Conservation (phyloP, 129 eudicot genomes). For the Lactuca sativa region DNA sequence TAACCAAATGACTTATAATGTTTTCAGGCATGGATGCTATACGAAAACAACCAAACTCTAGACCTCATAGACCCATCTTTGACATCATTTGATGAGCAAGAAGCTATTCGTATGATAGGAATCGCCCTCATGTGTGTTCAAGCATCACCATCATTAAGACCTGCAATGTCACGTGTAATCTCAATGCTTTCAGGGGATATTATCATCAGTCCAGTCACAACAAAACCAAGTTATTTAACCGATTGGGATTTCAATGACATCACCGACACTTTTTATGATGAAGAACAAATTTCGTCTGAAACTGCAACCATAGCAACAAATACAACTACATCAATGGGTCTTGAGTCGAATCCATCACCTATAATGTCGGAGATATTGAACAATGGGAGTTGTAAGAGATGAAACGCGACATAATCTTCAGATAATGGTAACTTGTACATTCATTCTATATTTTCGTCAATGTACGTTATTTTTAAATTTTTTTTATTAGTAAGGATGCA, state of each 20-base stretch:
- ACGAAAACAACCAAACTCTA: slow-evolving; percentile 42
- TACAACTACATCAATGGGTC: slow-evolving; percentile 18
- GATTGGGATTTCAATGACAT: slow-evolving; percentile 66
- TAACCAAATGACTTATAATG: slow-evolving; percentile 12
- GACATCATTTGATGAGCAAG: slow-evolving; percentile 31
- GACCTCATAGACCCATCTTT: slow-evolving; percentile 61
- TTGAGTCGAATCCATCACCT: slow-evolving; percentile 33
- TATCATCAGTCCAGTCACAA: slow-evolving; percentile 44
- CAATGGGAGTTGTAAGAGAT: slow-evolving; percentile 30
- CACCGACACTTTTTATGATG: slow-evolving; percentile 39
- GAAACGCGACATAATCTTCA: slow-evolving; percentile 31
- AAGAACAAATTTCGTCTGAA: slow-evolving; percentile 24
- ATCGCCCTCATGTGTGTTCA: slow-evolving; percentile 73
- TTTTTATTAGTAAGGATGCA: too few relatives aligned
- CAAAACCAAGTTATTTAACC: slow-evolving; percentile 64
- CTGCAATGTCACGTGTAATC: slow-evolving; percentile 70
- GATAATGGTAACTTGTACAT: background rate
- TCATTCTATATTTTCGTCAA: background rate
- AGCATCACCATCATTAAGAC: slow-evolving; percentile 59
- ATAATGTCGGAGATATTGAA: slow-evolving; percentile 28
- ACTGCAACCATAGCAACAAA: slow-evolving; percentile 4
- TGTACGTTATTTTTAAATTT: background rate
- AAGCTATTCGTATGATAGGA: slow-evolving; percentile 55
- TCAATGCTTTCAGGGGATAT: slow-evolving; percentile 70
- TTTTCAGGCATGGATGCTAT: slow-evolving; percentile 56